Conservation (phyloP, 2,329 filamentous ascomycete species). For the Pestalotiopsis sp. region DNA sequence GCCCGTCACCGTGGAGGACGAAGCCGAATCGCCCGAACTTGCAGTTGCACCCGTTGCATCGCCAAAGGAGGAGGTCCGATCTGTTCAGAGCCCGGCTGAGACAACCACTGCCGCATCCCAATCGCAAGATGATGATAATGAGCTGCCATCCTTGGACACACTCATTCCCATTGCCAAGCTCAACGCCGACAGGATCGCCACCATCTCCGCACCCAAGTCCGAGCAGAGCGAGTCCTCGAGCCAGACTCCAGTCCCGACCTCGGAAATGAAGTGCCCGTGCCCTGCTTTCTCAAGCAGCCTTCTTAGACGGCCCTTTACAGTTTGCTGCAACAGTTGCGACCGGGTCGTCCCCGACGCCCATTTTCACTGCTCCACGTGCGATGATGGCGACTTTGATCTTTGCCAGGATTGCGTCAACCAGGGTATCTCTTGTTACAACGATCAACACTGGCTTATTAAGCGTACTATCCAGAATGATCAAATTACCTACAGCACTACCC, state of each 20-base stretch:
- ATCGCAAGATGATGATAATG: slow-evolving; percentile 24
- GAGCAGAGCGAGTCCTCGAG: not conserved
- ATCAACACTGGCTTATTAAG: slow-evolving; percentile 93
- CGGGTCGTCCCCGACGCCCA: slow-evolving; percentile 77
- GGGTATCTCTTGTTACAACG: slow-evolving; percentile 76
- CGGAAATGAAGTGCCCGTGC: not conserved
- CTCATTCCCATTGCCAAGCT: slow-evolving; percentile 2
- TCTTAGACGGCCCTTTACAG: slow-evolving; percentile 63
- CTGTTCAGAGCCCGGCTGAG: slow-evolving; percentile 10
- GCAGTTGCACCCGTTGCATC: not conserved
- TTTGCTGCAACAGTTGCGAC: slow-evolving; percentile 94
- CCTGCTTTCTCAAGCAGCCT: slow-evolving; percentile 11
- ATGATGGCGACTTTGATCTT: slow-evolving; percentile 91
- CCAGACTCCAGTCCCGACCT: not conserved
- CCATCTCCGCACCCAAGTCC: not conserved
- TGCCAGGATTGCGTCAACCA: slow-evolving; percentile 78
- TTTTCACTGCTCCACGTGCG: slow-evolving; percentile 93
- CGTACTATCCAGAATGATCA: slow-evolving; percentile 77
- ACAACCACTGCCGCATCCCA: slow-evolving; percentile 29
- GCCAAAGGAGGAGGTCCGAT: not conserved
- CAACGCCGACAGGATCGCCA: not conserved
- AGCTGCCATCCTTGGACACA: slow-evolving; percentile 19
- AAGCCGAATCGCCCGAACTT: slow-evolving; percentile 35
- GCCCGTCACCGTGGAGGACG: slow-evolving; percentile 55
- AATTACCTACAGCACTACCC: slow-evolving; percentile 83